Evolutionary conservation across 169 alveolate genomes (phyloP), one percentile per base, ranked within the genome.

Genomic region (Eimeria maxima): DNA sequence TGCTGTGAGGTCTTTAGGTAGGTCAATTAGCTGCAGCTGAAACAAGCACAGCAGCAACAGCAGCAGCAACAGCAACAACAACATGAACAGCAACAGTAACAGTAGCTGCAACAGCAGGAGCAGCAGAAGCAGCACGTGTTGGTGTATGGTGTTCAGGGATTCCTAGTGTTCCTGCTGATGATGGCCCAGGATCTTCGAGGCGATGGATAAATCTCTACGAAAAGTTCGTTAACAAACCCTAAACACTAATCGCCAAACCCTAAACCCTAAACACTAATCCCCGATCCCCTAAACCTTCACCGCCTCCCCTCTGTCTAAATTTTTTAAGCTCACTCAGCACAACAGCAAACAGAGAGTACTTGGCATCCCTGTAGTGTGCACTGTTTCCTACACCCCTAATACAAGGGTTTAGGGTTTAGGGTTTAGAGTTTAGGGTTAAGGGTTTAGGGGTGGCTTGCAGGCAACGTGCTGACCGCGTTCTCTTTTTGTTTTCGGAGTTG

Each of bases 141-240:
- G 91, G 67, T 7, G 76, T 83, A n/a, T 29, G 18, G n/a, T 74
- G 8, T 55, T 8, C 91, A 83, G 91, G 91, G 18, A 55, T 83
- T 4, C 91, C 91, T 47, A 83, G 44, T 5, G 91, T 83, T 6
- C 33, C n/a, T 7, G 18, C 91, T 7, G 33, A 5, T n/a, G 91
- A 42, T 14, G 45, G 57, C 11, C 4, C 91, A 55, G 76, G 76
- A 13, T 74, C 7, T 5, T 24, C 74, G 45, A 14, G 76, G 57
- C 76, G 47, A 24, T 83, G 91, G 91, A 27, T 83, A 18, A 55
- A 50, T 83, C 55, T 83, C 22, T 83, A 83, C 42, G 91, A 83
- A 27, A 83, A 55, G 91, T 83, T 53, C 20, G 89, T 7, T 5
- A 47, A n/a, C 65, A 80, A 42, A 80, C 89, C 57, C 89, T 47